Base-by-base conservation (phyloP, 1,284 basidiomycete species). In the Marasmius oreades region DNA sequence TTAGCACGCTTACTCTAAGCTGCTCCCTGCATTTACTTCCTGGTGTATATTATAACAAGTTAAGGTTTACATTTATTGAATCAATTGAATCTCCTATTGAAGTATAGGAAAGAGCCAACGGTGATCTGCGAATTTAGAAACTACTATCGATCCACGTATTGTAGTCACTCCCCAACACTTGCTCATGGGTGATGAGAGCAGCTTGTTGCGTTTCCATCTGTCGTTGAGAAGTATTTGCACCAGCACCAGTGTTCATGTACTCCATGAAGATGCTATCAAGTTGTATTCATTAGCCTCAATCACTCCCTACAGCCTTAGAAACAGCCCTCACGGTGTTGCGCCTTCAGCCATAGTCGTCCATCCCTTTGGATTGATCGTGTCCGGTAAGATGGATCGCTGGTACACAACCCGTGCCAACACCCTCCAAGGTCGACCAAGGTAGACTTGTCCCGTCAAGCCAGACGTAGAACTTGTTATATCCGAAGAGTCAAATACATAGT, bases 401-500 rank as follows among this genome's bases (percentile, higher is more conserved):
- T 64, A 67, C 12, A 66, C 60, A 5, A 67, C 66, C 23, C 66
- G 53, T 11, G 67, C 66, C n/a, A 60, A 60, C 28, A 16, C 53
- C 5, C 37, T 43, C 57, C 57, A 58, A 18, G 57, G 57, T 16
- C 57, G 61, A 16, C 63, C 66, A 5, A 67, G 61, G 43, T 64
- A 68, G 20, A 66, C 63, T 22, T 64, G 59, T 18, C 59, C 58
- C 20, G 58, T 59, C 31, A 67, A 53, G 39, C 55, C 58, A n/a
- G 66, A 62, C 5, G 58, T 44, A 2, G 59, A 58, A 16, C 50
- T 59, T 58, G 53, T 50, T 5, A 67, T 63, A 11, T 59, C 62
- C 1, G 66, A 66, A 55, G 58, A 60, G 52, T 67, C 66, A 51
- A 67, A 63, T 16, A 67, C 65, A 42, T 67, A 67, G 59, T 63